phyloP scores from a whole-genome alignment of 2,329 filamentous ascomycete genomes.

The Diaporthe citrichinensis region DNA sequence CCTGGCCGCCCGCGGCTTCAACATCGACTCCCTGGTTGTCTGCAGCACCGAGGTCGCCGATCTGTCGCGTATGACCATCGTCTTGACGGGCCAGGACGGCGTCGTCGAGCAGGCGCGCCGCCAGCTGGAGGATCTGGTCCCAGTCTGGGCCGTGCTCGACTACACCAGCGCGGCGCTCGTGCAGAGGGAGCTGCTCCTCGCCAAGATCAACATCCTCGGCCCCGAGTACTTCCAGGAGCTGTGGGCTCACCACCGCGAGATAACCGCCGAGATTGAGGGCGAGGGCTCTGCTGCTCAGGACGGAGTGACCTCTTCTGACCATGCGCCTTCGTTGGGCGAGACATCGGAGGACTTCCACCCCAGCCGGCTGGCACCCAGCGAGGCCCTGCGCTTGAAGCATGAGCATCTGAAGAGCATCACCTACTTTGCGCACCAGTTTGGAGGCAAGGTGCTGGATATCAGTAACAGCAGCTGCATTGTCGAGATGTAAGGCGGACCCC shows the following conservation, averaged over 20 bases:
- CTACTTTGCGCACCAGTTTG: constrained; percentile 96
- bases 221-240: constrained; percentile 99
- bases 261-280: constrained; percentile 65
- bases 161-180: constrained; percentile 94
- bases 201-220: constrained; percentile 96
- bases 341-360: constrained; percentile 85
- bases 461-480: constrained; percentile 99
- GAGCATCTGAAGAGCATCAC: constrained; percentile 97
- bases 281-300: constrained; percentile 54
- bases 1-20: constrained; percentile 95
- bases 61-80: constrained; percentile 98
- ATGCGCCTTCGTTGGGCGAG: constrained; percentile 58
- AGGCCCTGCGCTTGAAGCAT: constrained; percentile 96
- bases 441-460: constrained; percentile 97
- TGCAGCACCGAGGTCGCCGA: constrained; percentile 98
- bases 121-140: constrained; percentile 96
- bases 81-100: constrained; percentile 94
- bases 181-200: constrained; percentile 93
- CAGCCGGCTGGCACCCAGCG: constrained; percentile 84
- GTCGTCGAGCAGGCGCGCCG: constrained; percentile 97
- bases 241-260: constrained; percentile 94
- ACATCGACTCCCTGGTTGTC: constrained; percentile 98
- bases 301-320: constrained; percentile 51
- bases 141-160: constrained; percentile 98
- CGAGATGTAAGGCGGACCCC: constrained; percentile 81